phyloP scores from a whole-genome alignment of 1,139 yeast species.

The Kodamaea derodonti region DNA sequence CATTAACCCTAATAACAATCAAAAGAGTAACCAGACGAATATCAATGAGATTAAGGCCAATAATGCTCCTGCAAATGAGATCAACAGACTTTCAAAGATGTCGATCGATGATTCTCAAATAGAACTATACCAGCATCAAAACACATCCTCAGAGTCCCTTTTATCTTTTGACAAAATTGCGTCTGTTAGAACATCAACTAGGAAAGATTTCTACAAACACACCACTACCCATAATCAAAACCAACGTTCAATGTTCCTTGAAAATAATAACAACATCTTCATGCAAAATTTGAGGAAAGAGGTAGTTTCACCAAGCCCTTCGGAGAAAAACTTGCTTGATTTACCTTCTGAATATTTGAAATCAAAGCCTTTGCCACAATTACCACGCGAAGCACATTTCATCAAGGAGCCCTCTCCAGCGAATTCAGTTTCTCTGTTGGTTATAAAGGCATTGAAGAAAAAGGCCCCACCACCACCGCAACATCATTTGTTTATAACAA shows the following conservation, averaged over 20 bases:
- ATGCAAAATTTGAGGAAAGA: constrained; percentile 5
- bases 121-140: constrained; percentile 6
- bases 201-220: constrained; percentile 36
- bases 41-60: no score
- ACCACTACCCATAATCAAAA: constrained; percentile 28
- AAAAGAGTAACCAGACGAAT: no score
- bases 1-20: no score
- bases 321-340: constrained; percentile 20
- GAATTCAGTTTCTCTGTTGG: constrained; percentile 20
- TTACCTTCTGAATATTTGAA: constrained; percentile 34
- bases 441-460: constrained; percentile 29
- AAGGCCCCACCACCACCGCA: constrained; percentile 45
- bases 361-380: constrained; percentile 13
- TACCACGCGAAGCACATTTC: constrained; percentile 7
- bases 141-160: constrained; percentile 22
- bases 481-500: constrained; percentile 4
- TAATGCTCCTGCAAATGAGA: no score
- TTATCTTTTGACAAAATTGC: constrained; percentile 32
- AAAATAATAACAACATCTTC: constrained; percentile 18
- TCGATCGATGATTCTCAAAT: no score
- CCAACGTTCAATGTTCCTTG: constrained; percentile 10
- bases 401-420: constrained; percentile 10
- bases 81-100: no score
- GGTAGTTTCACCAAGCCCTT: constrained; percentile 1
- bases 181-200: constrained; percentile 34